Base-by-base conservation (phyloP, 2,329 filamentous ascomycete genomes). In the Basipetospora sp. region DNA sequence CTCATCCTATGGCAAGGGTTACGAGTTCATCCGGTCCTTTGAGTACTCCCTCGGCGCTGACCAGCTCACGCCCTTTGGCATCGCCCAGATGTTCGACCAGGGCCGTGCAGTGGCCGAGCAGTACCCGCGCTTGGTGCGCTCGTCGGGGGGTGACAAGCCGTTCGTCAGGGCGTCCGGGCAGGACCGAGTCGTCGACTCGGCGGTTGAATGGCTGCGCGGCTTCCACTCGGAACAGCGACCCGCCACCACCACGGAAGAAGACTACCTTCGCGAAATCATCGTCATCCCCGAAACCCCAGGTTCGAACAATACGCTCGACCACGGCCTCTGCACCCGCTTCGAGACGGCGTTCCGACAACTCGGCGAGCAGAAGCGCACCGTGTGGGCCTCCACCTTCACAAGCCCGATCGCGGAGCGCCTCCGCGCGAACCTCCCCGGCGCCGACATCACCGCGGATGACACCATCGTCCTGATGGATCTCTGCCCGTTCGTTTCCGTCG, bases 401-500 rank as follows among this genome's bases (percentile, higher is more conserved):
- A 71, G 74, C 0, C 57, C 72, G 1, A 82, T 94, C 45, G 67
- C 69, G n/a, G 55, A 65, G 3, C 74, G 83, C 6, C 57, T 94
- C 29, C 85, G 87, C 51, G 48, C 59, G 11, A 71, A 78, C 42
- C 64, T 94, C 1, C 68, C 67, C 0, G 80, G 80, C 3, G 76
- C 71, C 4, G 74, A 80, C 43, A 54, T 94, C 30, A 71, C 69
- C 3, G 51, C 64, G 10, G 50, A 60, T 1, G 76, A 88, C 25
- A 72, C 76, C 1, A 62, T 86, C 40, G 71, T 69, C 41, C 53
- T 94, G 25, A 94, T 94, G 85, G 85, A 94, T 48, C 64, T 94
- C 42, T 94, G 87, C 50, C 78, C 87, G 0, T 94, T 85, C 58
- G 70, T 80, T 47, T 88, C 83, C 0, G 74, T 93, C n/a, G 74